phyloP scores from a whole-genome alignment of 768 basidiomycete genomes.

The Russula virescens region DNA sequence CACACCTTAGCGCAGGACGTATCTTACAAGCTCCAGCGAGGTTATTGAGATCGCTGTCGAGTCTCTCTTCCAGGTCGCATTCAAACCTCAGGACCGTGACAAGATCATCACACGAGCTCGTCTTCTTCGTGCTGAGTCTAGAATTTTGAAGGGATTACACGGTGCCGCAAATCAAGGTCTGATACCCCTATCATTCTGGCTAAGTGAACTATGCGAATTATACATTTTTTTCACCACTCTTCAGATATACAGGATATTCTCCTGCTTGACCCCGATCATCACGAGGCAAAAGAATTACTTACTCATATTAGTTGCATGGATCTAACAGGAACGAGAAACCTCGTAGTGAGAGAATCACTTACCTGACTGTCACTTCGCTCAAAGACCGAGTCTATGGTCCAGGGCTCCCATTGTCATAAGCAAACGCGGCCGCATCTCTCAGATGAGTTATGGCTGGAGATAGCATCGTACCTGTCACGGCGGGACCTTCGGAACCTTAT shows the following conservation, averaged over 20 bases:
- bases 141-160: neutral
- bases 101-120: neutral
- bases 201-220: too few relatives aligned
- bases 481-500: neutral
- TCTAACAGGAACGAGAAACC: neutral
- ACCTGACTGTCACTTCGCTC: neutral
- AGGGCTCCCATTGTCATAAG: slow-evolving; percentile 22
- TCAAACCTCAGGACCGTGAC: neutral
- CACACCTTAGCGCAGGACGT: neutral
- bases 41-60: neutral
- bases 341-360: too few relatives aligned
- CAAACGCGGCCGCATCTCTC: too few relatives aligned
- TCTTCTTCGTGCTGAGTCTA: neutral
- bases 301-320: neutral
- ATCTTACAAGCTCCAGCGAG: neutral
- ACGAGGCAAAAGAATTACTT: neutral
- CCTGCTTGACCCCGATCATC: neutral
- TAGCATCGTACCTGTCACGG: neutral
- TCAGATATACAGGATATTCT: neutral
- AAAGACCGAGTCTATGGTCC: neutral
- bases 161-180: neutral
- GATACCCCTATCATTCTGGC: neutral
- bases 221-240: neutral
- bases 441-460: neutral
- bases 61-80: neutral